phyloP scores from a whole-genome alignment of 805 yeast genomes.

The Kuraishia ogatae region DNA sequence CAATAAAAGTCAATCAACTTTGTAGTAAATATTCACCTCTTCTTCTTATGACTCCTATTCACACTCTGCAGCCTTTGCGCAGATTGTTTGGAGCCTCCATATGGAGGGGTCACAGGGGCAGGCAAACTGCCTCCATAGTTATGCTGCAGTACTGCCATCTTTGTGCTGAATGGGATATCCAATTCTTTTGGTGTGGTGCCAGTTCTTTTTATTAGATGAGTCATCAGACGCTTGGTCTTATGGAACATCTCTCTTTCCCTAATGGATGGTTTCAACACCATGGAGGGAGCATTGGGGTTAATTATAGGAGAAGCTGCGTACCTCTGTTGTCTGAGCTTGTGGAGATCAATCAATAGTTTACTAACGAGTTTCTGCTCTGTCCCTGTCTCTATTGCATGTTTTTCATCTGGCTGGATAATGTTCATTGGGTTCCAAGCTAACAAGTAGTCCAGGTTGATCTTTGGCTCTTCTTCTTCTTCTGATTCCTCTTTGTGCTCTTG shows the following conservation, averaged over 20 bases:
- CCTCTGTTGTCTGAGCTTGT: constrained; percentile 40
- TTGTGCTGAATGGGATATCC: constrained; percentile 26
- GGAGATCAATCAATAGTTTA: constrained; percentile 36
- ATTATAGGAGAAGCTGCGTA: constrained; percentile 9
- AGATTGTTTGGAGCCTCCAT: neutral
- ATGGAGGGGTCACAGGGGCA: constrained; percentile 25
- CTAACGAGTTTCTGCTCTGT: constrained; percentile 30
- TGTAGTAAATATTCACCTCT: neutral
- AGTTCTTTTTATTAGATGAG: constrained; percentile 23
- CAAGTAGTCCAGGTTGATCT: constrained; percentile 18
- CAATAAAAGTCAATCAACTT: too few species aligned
- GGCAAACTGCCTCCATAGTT: constrained; percentile 80
- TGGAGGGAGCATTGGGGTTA: constrained; percentile 10
- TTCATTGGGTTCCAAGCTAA: constrained; percentile 18
- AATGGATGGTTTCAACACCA: constrained; percentile 26
- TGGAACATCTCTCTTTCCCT: constrained; percentile 34
- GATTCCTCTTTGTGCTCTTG: constrained; percentile 2
- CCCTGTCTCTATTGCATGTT: constrained; percentile 12
- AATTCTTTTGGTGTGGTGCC: constrained; percentile 21
- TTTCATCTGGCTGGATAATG: constrained; percentile 15
- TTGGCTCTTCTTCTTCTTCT: constrained; percentile 3
- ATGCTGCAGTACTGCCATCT: constrained; percentile 61
- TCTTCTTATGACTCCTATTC: neutral
- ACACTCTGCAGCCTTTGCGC: neutral
- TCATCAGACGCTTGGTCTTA: constrained; percentile 35